Evolutionary conservation across 1,284 basidiomycete species (phyloP).

Genomic region (Cerioporus squamosus): DNA sequence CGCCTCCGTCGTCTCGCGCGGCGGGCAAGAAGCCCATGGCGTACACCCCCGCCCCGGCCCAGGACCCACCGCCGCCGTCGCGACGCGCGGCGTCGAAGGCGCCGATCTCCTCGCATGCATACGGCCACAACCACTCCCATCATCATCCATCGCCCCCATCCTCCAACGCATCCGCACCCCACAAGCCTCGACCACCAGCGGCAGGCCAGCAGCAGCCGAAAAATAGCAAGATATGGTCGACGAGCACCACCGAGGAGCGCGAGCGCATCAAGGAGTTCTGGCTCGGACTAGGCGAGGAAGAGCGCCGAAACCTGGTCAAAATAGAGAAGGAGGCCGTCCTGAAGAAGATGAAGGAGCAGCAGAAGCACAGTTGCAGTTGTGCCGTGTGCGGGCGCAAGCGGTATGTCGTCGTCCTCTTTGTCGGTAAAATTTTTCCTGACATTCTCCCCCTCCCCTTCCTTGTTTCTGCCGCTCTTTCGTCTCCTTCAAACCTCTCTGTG

Average conservation of each 20-base stretch:
- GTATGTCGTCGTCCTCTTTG: conserved; percentile 52
- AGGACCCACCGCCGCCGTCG: conserved; percentile 34
- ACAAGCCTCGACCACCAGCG: conserved; percentile 51
- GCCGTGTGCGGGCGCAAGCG: conserved; percentile 97
- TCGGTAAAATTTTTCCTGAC: conserved; percentile 44
- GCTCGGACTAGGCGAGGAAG: conserved; percentile 88
- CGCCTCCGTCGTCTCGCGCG: conserved; percentile 66
- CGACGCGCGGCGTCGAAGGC: conserved; percentile 74
- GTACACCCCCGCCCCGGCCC: conserved; percentile 40
- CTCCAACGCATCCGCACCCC: conserved; percentile 59
- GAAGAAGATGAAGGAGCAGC: conserved; percentile 99
- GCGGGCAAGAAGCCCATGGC: conserved; percentile 81
- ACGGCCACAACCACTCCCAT: conserved; percentile 55
- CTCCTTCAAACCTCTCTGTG: conserved; percentile 1
- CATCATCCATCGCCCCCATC: conserved; percentile 75
- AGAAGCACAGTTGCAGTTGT: conserved; percentile 94
- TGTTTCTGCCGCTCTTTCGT: conserved; percentile 24
- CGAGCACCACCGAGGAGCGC: conserved; percentile 88
- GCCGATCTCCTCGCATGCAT: conserved; percentile 58
- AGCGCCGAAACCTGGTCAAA: conserved; percentile 89
- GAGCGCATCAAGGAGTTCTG: conserved; percentile 98
- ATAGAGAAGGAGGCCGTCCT: conserved; percentile 98
- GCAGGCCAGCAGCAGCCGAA: conserved; percentile 36
- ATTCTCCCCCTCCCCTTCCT: conserved; percentile 25
- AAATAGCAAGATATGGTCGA: conserved; percentile 85